Evolutionary conservation across 2,329 filamentous ascomycete genomes (phyloP), one percentile per base, ranked within the genome.

Genomic region (Penicillium thymicola): DNA sequence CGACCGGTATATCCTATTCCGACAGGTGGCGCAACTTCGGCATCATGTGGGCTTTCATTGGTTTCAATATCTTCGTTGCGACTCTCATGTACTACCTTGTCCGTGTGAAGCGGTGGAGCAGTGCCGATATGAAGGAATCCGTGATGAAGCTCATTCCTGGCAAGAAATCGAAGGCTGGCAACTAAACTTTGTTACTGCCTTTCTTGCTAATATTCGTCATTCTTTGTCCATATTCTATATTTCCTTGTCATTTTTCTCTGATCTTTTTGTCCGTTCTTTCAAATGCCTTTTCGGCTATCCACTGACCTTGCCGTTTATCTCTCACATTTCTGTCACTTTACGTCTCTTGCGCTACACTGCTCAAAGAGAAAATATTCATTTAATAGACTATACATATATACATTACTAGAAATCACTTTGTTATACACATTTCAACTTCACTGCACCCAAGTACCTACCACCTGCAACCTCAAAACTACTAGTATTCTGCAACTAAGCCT

Each of bases 1-100:
- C 56, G 0, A 77, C 83, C 40, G 72, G 75, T 28, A 79, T 82
- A 27, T 64, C 77, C 53, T 89, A 85, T 66, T 66, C 55, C 9
- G 75, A 88, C 14, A 75, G 85, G 13, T 90, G 87, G 86, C 79
- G 86, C 57, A 87, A 90, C 69, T 87, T 88, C 67, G 87, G 85
- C 0, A 71, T 88, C 28, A 71, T 86, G 45, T 86, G 82, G 77
- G 79, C 75, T 0, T 88, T 81, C 58, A 77, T 86, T 50, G 65
- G 74, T 5, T 84, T 86, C 66, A 86, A 87, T 66, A 68, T 85
- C 10, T 71, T 69, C 28, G 79, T 76, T 0, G 82, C 84, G 1
- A 67, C 85, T 27, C 1, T 62, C 25, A 79, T 43, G 63, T 80
- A 53, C 32, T 71, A 70, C 79, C 79, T 69, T 4, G 65, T 71